Evolutionary conservation across 768 basidiomycete genomes (phyloP), one percentile per base, ranked within the genome.

Genomic region (Agaricus subrufescens): DNA sequence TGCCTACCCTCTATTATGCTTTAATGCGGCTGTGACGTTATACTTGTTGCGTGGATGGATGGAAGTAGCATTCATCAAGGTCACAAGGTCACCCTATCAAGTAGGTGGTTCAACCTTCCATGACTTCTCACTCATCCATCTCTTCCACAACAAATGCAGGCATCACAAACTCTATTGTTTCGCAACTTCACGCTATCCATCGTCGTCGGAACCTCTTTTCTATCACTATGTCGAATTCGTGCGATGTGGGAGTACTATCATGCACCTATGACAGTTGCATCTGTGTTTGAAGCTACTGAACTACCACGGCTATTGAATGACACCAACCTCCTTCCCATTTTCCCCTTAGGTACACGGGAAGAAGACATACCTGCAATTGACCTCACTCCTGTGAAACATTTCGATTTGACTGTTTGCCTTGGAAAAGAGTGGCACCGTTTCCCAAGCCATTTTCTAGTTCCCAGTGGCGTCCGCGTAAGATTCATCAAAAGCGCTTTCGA

Each of bases 391-490:
- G 75, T 98, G 65, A 77, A 76, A 55, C 75, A 82, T 11, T 83
- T 94, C 63, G 80, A 85, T 55, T 72, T 98, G 56, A 83, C 77
- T 29, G 66, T 99, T 1, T 99, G 97, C 71, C 76, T 89, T 50
- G 92, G 88, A 47, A 95, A 94, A 68, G 97, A 99, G 71, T 99
- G 97, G 97, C 77, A 98, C 66, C 81, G 96, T 25, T 99, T 94
- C 77, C 91, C 94, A 2, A 84, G 92, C 3, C 88, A 89, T 67
- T 98, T 89, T 69, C 79, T 96, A 47, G 80, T 98, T 23, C 94
- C 95, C 1, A 81, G 86, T 56, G 89, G 84, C 27, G 73, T 98
- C 56, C 78, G 83, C 27, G 84, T 96, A n/a, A 80, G 87, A 56
- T 98, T 94, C 70, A 75, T 98, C 68, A 91, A 94, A 75, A 94